Base-by-base conservation (phyloP, 148 eudicot species). In the Camellia granthamiana region DNA sequence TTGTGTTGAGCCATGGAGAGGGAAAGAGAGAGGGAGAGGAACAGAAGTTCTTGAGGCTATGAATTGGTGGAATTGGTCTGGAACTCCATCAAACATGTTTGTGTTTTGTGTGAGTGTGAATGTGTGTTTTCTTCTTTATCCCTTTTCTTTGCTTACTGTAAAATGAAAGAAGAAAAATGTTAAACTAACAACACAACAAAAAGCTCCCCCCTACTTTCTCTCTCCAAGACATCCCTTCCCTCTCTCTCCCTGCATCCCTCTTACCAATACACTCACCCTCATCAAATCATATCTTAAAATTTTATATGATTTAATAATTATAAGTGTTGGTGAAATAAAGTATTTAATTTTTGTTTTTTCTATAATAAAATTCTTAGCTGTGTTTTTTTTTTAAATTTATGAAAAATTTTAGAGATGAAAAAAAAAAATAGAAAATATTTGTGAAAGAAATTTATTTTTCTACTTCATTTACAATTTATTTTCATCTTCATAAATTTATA, bases 31-130 rank as follows among this genome's bases (percentile, higher is more conserved):
- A 78, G 82, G 78, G 21, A 77, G 56, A 38, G 85, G 75, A 14
- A 79, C 73, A 43, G 86, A 76, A 6, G 83, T 62, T 77, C 89
- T 64, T 47, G 86, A 71, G 21, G 92, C 87, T 86, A 92, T 85
- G 85, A 90, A 92, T 81, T 91, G 93, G 86, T 88, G 90, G 80
- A 91, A 90, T 69, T 92, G 97, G 49, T 94, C 94, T 55, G 85
- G 88, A 58, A 91, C 89, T 85, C 87, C 94, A 83, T 93, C 92
- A 85, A 94, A 94, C 98, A 94, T 94, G 76, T 74, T 80, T 69
- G 51, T 6, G 21, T 66, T 56, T 51, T 70, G 19, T 74, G 75
- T 41, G 60, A 75, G 47, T 41, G n/a, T 66, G 41, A 58, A 51
- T 74, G 69, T 74, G 73, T 38, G 61, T 63, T 3, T 47, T 10